A percentile compares a stretch with the other conserved stretches of the same genome.
Evolutionary conservation across 176 grass and related monocot species (phyloP).

Genomic region (Triticum urartu): DNA sequence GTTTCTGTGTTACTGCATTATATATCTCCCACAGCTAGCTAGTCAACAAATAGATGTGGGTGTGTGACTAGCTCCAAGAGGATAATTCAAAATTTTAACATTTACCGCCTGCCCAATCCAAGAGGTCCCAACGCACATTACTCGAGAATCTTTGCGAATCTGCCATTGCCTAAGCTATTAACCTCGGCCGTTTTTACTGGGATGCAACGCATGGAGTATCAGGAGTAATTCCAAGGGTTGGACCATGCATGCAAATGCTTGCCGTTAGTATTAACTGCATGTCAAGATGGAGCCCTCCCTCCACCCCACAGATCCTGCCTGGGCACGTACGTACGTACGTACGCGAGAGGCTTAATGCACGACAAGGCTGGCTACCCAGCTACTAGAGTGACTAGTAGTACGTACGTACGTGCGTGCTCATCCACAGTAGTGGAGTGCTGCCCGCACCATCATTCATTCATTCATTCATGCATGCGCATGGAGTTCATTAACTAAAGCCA

Average conservation of each 20-base stretch:
- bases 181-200: background rate
- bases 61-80: background rate
- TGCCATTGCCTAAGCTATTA: background rate
- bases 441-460: too few species aligned
- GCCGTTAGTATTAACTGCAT: background rate
- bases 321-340: too few species aligned
- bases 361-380: background rate
- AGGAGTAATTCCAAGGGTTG: background rate
- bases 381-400: too few species aligned
- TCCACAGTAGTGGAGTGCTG: too few species aligned
- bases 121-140: background rate
- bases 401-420: background rate
- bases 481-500: background rate
- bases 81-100: background rate
- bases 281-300: background rate
- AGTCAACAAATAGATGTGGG: background rate
- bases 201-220: background rate
- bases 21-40: background rate
- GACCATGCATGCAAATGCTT: background rate
- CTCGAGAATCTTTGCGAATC: background rate
- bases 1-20: background rate
- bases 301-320: too few species aligned
- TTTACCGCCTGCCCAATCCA: background rate
- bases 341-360: background rate
- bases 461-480: background rate